Evolutionary conservation across 192 early-diverging fungal species (phyloP), one percentile per base, ranked within the genome.

Genomic region (Chytriomyces sp.): DNA sequence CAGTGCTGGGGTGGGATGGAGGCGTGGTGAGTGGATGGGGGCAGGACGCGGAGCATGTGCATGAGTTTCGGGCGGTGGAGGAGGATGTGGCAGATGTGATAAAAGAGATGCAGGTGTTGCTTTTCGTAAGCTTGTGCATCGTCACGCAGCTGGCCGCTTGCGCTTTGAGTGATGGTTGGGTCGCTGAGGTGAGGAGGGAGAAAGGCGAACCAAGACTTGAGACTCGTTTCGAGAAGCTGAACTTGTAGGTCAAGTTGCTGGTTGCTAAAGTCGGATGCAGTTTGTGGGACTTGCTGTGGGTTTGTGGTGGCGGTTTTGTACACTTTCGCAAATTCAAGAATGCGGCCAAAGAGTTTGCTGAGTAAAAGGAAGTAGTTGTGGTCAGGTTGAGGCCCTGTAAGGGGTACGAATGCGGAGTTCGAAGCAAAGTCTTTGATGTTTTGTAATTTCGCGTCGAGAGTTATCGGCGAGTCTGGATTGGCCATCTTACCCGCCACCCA

Each of bases 41-140:
- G 61, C 12, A 28, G 61, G 14, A 19, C 65, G 7, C 75, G 60
- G 31, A 80, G 39, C 7, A 69, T 19, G 39, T 54, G 34, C 72
- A 80, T 72, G 76, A 80, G 74, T 52, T 68, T 75, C 31, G 81
- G 81, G 12, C 76, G 75, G 59, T 82, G 78, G 2, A 82, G 76
- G 22, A 82, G 31, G 61, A 82, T 76, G 3, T 73, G 59, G 68
- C 76, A 77, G 0, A 71, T 65, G 65, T 80, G 75, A 61, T 80
- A 82, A 49, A 77, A 75, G 17, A 82, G 73, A 39, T 77, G 75
- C 4, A 77, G 59, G 63, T 79, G 44, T 12, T 49, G 1, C 22
- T 49, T 49, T 49, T 61, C 17, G 63, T 25, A n/a, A n/a, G n/a
- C n/a, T n/a, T n/a, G n/a, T n/a, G n/a, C 31, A 26, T 65, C 49